These are phyloP conservation scores for Monosporascus sp. DNA, from an alignment of 2,329 filamentous ascomycete species.

Conservation along the genomic window DNA sequence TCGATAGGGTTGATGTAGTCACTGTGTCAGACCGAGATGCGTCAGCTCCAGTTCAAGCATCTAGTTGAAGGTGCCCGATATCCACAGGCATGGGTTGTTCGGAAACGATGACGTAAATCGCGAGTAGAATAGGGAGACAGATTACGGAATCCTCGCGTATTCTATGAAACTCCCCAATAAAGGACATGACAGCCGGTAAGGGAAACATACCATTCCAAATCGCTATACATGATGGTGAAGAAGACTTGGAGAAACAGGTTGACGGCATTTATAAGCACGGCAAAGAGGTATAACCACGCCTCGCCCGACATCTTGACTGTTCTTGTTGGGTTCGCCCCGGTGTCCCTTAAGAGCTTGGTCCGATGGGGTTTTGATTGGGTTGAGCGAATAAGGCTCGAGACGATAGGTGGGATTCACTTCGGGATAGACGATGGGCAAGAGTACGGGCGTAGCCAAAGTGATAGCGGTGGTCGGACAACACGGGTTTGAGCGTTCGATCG, in stretches of 20 bases:
- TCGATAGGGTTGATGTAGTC: slow-evolving; percentile 99
- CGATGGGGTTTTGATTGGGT: neutral
- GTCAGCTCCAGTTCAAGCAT: slow-evolving; percentile 21
- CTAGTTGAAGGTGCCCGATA: neutral
- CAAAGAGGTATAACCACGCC: slow-evolving; percentile 96
- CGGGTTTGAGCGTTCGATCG: neutral
- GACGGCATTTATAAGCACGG: slow-evolving; percentile 99
- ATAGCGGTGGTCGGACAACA: slow-evolving; percentile 10
- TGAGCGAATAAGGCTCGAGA: neutral
- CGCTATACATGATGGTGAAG: slow-evolving; percentile 99
- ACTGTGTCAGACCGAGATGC: slow-evolving; percentile 40
- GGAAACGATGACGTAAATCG: slow-evolving; percentile 18
- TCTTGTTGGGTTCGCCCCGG: slow-evolving; percentile 3
- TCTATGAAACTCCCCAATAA: neutral
- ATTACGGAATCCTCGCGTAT: slow-evolving; percentile 2
- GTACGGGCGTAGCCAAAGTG: neutral
- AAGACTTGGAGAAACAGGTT: slow-evolving; percentile 99
- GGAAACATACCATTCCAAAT: slow-evolving; percentile 85
- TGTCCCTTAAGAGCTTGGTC: neutral
- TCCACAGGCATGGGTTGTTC: neutral
- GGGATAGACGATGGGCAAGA: neutral
- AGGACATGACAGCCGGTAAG: neutral
- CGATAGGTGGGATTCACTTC: neutral
- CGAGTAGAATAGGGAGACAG: slow-evolving; percentile 3
- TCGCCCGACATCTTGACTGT: slow-evolving; percentile 76